Evolutionary conservation across 352 stramenopile species (phyloP).

Genomic region (Phytophthora lateralis): DNA sequence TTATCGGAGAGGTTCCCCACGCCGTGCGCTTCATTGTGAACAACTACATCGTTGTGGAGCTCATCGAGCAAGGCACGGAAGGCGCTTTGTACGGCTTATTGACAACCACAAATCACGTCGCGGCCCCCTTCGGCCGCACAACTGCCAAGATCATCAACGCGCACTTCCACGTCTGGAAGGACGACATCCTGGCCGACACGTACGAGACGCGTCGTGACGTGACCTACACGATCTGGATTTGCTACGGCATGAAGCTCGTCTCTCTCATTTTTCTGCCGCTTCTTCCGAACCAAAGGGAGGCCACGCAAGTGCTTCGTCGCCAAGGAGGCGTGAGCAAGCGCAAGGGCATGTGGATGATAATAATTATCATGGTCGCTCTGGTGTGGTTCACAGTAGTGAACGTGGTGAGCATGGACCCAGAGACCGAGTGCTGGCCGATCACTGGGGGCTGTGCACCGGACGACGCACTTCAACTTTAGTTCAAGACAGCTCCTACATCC

Average conservation of each 20-base stretch:
- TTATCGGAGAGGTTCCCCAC: constrained; percentile 57
- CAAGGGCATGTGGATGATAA: constrained; percentile 43
- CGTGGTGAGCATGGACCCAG: constrained; percentile 58
- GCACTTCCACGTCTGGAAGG: constrained; percentile 55
- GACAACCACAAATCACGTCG: constrained; percentile 55
- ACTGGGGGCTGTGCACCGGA: constrained; percentile 54
- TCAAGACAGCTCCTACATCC: not conserved
- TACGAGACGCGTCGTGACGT: constrained; percentile 56
- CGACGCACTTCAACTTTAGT: not conserved
- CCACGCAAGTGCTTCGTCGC: constrained; percentile 41
- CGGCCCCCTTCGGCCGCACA: constrained; percentile 48
- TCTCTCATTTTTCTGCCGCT: constrained; percentile 55
- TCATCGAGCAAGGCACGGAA: constrained; percentile 59
- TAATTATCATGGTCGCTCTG: constrained; percentile 41
- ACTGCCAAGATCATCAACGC: constrained; percentile 64
- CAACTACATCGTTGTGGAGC: constrained; percentile 64
- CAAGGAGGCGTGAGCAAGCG: constrained; percentile 47
- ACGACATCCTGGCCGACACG: constrained; percentile 54
- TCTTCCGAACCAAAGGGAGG: constrained; percentile 48
- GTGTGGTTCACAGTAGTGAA: constrained; percentile 56
- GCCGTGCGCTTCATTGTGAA: constrained; percentile 60
- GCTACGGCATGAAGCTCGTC: constrained; percentile 59
- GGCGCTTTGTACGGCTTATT: constrained; percentile 59
- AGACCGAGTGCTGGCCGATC: constrained; percentile 71
- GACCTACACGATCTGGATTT: constrained; percentile 60